Base-by-base conservation (phyloP, 1,139 yeast genomes). In the Kodamaea sp. region DNA sequence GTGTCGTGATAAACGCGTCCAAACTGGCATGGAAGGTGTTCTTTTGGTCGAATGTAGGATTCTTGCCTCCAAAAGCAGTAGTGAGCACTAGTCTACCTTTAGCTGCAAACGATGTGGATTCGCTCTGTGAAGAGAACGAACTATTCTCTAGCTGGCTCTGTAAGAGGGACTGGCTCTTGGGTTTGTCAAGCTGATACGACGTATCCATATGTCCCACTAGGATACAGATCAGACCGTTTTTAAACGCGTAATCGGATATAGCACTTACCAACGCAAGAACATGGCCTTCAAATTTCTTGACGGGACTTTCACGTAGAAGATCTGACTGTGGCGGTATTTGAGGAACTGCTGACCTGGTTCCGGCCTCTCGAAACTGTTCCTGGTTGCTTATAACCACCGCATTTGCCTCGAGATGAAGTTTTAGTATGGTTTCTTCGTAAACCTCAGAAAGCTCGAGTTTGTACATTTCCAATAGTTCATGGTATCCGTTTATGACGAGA, bases 391-490 rank as follows among this genome's bases (percentile, higher is more conserved):
- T 29, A 11, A 59, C 41, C 1, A 43, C 44, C 6, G 48, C 29
- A 35, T 66, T 58, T 25, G 57, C 50, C 15, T 50, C 57, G 10
- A 64, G 48, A 36, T 66, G 71, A 37, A 54, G 56, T 35, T 60
- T 59, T n/a, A 67, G 48, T 7, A 70, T 43, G 3, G 53, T 37
- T 32, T 66, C 69, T 44, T 69, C 73, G 38, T 68, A 61, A 3
- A 57, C 41, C 1, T 65, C 53, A 1, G 64, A 52, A 10, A 68
- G 38, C 37, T 70, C 70, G 16, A 62, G 46, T 31, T 57, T 56
- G 44, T 70, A 70, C 18, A 58, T 41, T 29, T 69, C 73, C 7
- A 66, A 33, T 11, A 63, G 32, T 28, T 67, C 70, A 44, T 68
- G 73, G 40, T 66, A 59, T 31, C 60, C 57, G 29, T 61, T 50